Base-by-base conservation (phyloP, 2,329 filamentous ascomycete genomes). In the Neoscytalidium dimidiatum region DNA sequence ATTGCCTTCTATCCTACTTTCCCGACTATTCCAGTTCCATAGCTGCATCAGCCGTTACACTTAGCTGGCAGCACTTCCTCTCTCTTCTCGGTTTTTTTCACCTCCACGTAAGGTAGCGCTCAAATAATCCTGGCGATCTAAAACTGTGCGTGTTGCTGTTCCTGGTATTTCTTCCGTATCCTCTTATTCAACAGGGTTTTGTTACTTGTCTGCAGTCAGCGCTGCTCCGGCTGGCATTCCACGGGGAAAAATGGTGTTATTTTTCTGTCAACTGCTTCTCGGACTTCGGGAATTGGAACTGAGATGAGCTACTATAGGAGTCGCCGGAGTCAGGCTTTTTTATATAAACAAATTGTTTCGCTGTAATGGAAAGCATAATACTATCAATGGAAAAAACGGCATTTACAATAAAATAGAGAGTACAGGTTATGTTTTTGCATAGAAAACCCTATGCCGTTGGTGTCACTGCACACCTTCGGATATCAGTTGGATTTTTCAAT, bases 301-400 rank as follows among this genome's bases (percentile, higher is more conserved):
- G 41, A 60, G 56, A 60, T 33, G 56, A 60, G 56, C 56, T 60
- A 23, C 41, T 60, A 31, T 21, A 60, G 56, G 56, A 60, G 56
- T 60, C 56, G 56, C 56, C 56, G 56, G 56, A 60, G 56, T 60
- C 56, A 60, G 56, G 56, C 56, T n/a, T 29, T n/a, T 29, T 60
- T 60, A 60, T 48, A 60, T 60, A 60, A 60, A 60, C 56, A 60
- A 44, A 60, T 60, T 60, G 56, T 44, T n/a, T 46, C n/a, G 41
- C 56, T 60, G 56, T 60, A 60, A 60, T 60, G 56, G 38, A 60
- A 60, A 60, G 41, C 41, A 60, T 60, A 60, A 60, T 60, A 60
- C 23, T 60, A 60, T 28, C 56, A 60, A 60, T 46, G 29, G 19
- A 60, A 60, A 41, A 56, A 46, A 60, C 41, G 56, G 29, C 38